Evolutionary conservation across 768 basidiomycete genomes (phyloP).

Genomic region (Fomitopsis serialis): DNA sequence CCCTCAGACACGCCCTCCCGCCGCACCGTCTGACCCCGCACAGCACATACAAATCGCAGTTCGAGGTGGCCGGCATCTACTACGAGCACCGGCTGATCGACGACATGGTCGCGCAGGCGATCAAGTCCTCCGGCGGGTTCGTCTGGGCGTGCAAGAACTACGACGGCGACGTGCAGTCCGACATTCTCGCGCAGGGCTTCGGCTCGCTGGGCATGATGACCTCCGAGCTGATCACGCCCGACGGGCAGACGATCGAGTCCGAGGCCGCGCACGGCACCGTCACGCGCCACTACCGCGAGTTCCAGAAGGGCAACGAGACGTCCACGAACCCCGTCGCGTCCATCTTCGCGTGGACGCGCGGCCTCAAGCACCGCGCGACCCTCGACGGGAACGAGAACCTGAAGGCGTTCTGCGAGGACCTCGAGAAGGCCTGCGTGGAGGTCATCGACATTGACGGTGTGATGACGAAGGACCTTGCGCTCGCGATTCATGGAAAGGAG

Average conservation of each 20-base stretch:
- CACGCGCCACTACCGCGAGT: slow-evolving; percentile 95
- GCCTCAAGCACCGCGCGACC: slow-evolving; percentile 88
- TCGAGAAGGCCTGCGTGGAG: slow-evolving; percentile 88
- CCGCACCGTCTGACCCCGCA: not conserved
- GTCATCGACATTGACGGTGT: slow-evolving; percentile 85
- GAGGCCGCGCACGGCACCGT: slow-evolving; percentile 98
- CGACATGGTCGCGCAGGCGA: slow-evolving; percentile 97
- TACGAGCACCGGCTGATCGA: slow-evolving; percentile 97
- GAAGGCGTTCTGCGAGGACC: slow-evolving; percentile 63
- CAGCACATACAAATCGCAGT: slow-evolving; percentile 65
- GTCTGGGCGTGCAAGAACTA: slow-evolving; percentile 69
- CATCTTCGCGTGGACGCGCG: slow-evolving; percentile 98
- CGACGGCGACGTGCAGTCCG: slow-evolving; percentile 63
- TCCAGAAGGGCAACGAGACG: slow-evolving; percentile 96
- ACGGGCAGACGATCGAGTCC: slow-evolving; percentile 86
- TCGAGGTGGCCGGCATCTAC: slow-evolving; percentile 69
- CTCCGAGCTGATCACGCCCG: slow-evolving; percentile 89
- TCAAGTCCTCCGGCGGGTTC: slow-evolving; percentile 91
- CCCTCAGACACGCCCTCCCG: not conserved
- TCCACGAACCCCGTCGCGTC: slow-evolving; percentile 98
- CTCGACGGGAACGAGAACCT: slow-evolving; percentile 80
- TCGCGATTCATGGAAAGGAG: slow-evolving; percentile 87
- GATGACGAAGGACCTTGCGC: slow-evolving; percentile 97
- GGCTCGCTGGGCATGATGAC: slow-evolving; percentile 99
- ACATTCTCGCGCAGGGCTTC: slow-evolving; percentile 97